Base-by-base conservation (phyloP, 2,329 filamentous ascomycete genomes). In the Didymellaceae sp. region DNA sequence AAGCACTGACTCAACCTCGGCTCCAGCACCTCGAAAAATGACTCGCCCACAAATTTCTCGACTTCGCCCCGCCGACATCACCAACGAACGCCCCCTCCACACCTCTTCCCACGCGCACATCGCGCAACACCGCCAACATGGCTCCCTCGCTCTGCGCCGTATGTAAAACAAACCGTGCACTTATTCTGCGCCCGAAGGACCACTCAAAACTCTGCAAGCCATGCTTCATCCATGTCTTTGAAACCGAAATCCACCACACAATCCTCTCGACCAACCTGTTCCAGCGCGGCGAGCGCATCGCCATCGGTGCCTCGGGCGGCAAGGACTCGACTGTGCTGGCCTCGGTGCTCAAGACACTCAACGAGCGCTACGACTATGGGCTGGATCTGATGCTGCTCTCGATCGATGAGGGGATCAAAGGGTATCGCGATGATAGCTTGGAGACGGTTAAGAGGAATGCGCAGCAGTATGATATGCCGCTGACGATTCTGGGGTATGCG, bases 301-400 rank as follows among this genome's bases (percentile, higher is more conserved):
- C 94, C 6, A 97, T 99, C 66, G 95, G 94, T 33, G 94, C 95
- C 39, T 97, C 92, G 1, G 94, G 94, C 46, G 94, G 94, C 63
- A 99, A 99, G 76, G 94, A 99, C 74, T 97, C 91, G 43, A 99
- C 94, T 0, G 94, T 99, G 0, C 81, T 99, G 9, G 94, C 94
- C 4, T 95, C 91, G 0, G 92, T 99, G 0, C 81, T 99, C 43
- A 97, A 97, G 73, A 96, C 91, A 0, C 79, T 99, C 3, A 97
- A 99, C 64, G 90, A 96, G 71, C 85, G 92, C 35, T 85, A 97
- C 70, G 80, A 87, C 59, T 97, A 97, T 71, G 90, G 88, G 1
- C 78, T 99, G 5, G 85, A 97, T 33, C 81, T 99, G 2, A 83
- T 95, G 0, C 80, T 99, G 0, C 81, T 99, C 32, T 95, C 90